Percentiles rank a stretch among this genome's conserved stretches.
Evolutionary conservation across 495 filamentous ascomycete genomes (phyloP).

Genomic region (Darksidea phi): DNA sequence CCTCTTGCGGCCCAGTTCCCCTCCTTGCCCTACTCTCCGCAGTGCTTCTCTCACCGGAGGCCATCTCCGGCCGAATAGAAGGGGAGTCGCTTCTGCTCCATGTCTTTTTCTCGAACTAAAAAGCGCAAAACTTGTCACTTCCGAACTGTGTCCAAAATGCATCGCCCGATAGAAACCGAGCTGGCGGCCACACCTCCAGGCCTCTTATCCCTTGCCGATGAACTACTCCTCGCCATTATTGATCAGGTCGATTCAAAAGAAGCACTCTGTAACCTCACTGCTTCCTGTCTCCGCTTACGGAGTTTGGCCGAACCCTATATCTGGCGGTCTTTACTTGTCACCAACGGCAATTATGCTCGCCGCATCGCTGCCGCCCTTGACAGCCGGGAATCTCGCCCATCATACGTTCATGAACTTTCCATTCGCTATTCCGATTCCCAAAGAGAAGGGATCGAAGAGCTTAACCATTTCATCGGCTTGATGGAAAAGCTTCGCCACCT

Average conservation of each 20-base stretch:
- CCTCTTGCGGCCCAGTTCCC: no score
- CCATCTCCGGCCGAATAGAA: no score
- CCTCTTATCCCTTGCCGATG: slow-evolving; percentile 21
- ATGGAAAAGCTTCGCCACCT: slow-evolving; percentile 26
- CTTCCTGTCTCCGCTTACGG: slow-evolving; percentile 20
- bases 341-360: slow-evolving; percentile 6
- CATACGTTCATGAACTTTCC: slow-evolving; percentile 14
- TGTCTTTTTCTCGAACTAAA: slow-evolving; percentile 1
- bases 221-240: slow-evolving; percentile 31
- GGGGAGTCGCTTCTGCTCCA: not conserved
- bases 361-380: slow-evolving; percentile 5
- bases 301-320: slow-evolving; percentile 27
- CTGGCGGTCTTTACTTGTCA: slow-evolving; percentile 23
- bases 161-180: not conserved
- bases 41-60: no score
- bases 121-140: slow-evolving; percentile 4
- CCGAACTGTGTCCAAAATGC: not conserved
- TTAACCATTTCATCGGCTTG: slow-evolving; percentile 5
- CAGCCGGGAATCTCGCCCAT: slow-evolving; percentile 1
- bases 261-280: slow-evolving; percentile 19
- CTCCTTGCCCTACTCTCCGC: no score
- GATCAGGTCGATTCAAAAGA: slow-evolving; percentile 24
- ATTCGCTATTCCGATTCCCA: slow-evolving; percentile 13
- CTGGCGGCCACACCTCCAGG: not conserved
- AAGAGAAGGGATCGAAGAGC: slow-evolving; percentile 17